Base-by-base conservation (phyloP, 2,329 filamentous ascomycete species). In the Colletotrichum cuscutae region DNA sequence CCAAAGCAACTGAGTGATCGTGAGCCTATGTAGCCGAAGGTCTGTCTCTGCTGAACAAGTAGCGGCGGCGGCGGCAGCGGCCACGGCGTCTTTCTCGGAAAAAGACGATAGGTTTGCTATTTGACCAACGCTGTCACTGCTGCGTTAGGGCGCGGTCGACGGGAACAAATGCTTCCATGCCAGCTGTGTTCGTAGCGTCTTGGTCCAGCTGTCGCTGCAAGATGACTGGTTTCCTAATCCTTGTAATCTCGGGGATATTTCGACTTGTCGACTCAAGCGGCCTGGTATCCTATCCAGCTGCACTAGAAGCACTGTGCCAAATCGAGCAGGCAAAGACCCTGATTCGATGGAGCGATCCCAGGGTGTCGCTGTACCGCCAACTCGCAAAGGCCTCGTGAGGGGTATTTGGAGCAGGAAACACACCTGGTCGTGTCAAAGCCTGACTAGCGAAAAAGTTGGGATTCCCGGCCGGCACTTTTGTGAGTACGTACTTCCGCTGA, bases 191-290 rank as follows among this genome's bases (percentile, higher is more conserved):
- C 32, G 59, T 68, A 64, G 60, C 15, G 37, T 26, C 15, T 52
- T 49, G 19, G 49, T 52, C 22, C 28, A 53, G 22, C 22, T 61
- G 19, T 30, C 28, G 53, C 60, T 49, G 19, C 42, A 11, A 49
- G 19, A 49, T 49, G 42, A 37, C 37, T 19, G 37, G 37, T 42
- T 42, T 42, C 37, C 35, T 15, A 22, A 70, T 19, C 70, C 70
- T 70, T 72, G 70, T 19, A 70, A 65, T 72, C 60, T 72, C 70
- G 70, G 70, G 61, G 60, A 72, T 70, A 72, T 70, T 70, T 72
- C 70, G 70, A 72, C 26, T 72, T 72, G 70, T 70, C 66, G 70
- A 72, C 46, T 72, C 66, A 30, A 72, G 59, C 60, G 58, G 65
- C 53, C 54, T 54, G 60, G 24, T 60, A 37, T 32, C 66, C 53